Evolutionary conservation across 2,329 filamentous ascomycete species (phyloP).

Genomic region (Thermoascus crustaceus): DNA sequence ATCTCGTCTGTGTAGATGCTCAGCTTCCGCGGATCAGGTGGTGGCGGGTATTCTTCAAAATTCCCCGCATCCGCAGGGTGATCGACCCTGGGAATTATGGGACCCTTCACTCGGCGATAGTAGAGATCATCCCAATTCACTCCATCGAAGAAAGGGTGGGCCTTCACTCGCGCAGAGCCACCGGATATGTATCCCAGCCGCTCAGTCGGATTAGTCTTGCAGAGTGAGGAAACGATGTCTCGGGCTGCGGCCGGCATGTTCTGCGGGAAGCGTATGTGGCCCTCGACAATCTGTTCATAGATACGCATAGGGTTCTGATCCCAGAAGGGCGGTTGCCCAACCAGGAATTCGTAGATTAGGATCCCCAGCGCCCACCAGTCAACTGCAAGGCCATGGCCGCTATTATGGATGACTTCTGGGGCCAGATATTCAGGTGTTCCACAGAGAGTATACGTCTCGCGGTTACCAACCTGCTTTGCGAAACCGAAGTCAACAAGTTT

Average conservation of each 20-base stretch:
- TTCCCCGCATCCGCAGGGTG: conserved; percentile 55
- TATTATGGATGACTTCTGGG: conserved; percentile 59
- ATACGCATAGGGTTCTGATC: conserved; percentile 62
- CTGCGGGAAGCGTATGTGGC: conserved; percentile 52
- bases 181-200: conserved; percentile 56
- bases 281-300: conserved; percentile 60
- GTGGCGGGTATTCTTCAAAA: conserved; percentile 57
- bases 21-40: conserved; percentile 44
- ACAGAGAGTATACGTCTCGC: conserved; percentile 58
- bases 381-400: conserved; percentile 55
- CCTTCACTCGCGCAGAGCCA: conserved; percentile 51
- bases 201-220: conserved; percentile 56
- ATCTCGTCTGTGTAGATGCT: conserved; percentile 53
- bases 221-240: conserved; percentile 54
- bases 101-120: conserved; percentile 50
- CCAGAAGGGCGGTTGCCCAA: conserved; percentile 61
- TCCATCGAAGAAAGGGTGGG: conserved; percentile 54
- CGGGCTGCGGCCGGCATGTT: conserved; percentile 52
- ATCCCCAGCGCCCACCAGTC: conserved; percentile 65
- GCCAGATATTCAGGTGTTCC: conserved; percentile 61
- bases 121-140: conserved; percentile 58
- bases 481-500: conserved; percentile 62
- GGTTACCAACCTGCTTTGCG: conserved; percentile 52
- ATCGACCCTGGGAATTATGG: conserved; percentile 54
- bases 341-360: conserved; percentile 59